Percentiles rank a stretch among this genome's conserved stretches.
phyloP scores from a whole-genome alignment of 192 early-diverging fungal species.

The Coemansia sp. region DNA sequence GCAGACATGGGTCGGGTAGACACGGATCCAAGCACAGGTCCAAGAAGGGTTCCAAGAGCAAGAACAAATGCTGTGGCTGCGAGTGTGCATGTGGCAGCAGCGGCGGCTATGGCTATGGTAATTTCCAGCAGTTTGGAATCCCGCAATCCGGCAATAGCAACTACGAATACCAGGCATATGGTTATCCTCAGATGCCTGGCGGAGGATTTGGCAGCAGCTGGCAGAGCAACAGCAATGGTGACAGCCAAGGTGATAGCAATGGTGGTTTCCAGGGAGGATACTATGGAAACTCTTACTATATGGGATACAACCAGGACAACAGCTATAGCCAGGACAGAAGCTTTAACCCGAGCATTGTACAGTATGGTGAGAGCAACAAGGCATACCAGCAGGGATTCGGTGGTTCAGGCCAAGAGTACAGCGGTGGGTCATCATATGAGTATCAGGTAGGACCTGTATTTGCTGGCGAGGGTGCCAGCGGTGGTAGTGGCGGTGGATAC shows the following conservation, averaged over 20 bases:
- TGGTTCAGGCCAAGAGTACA: background rate
- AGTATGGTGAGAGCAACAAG: background rate
- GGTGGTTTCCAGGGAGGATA: background rate
- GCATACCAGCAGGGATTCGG: background rate
- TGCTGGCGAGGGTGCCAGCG: background rate
- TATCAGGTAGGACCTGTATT: background rate
- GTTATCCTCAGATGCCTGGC: background rate
- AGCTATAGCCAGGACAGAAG: background rate
- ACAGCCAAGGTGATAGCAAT: background rate
- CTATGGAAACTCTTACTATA: background rate
- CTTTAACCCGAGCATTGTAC: background rate
- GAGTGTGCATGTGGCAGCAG: background rate
- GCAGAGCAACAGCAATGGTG: background rate
- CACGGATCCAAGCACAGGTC: background rate
- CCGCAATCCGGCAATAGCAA: background rate
- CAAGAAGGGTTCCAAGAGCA: slow-evolving; percentile 5
- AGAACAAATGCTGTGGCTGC: slow-evolving; percentile 4
- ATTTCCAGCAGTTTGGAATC: slow-evolving; percentile 3
- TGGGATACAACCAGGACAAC: background rate
- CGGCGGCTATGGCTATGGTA: background rate
- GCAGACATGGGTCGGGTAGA: background rate
- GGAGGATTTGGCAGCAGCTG: background rate
- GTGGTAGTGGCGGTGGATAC: background rate
- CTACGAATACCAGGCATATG: background rate
- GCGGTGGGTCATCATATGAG: background rate